These are phyloP conservation scores for Rhynchospora breviuscula DNA, from an alignment of 176 grass and related monocot species.

Conservation along the genomic window DNA sequence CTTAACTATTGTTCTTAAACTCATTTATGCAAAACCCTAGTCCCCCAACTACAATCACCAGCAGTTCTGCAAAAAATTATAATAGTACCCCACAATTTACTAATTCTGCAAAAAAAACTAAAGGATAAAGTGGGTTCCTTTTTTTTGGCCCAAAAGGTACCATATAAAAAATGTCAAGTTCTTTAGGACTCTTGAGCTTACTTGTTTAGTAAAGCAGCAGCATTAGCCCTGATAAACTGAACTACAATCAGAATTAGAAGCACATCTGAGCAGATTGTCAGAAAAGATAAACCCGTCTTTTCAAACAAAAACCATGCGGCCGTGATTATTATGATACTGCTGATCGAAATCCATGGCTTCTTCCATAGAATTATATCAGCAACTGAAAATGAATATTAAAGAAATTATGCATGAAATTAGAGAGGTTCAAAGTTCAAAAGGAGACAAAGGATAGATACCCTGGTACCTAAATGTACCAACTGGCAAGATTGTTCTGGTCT, in stretches of 20 bases:
- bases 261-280: conserved; percentile 87
- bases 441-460: neutral
- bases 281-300: conserved; percentile 80
- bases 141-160: neutral
- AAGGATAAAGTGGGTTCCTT: neutral
- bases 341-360: conserved; percentile 39
- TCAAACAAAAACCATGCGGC: conserved; percentile 80
- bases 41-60: neutral
- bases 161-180: neutral
- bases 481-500: neutral
- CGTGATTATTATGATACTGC: conserved; percentile 59
- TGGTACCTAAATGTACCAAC: neutral
- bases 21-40: neutral
- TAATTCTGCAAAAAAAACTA: neutral
- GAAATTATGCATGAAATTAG: neutral
- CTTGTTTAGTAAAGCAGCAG: conserved; percentile 61
- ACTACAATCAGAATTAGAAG: conserved; percentile 73
- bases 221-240: conserved; percentile 57
- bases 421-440: neutral
- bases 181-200: conserved; percentile 29
- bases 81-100: neutral
- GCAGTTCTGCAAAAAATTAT: neutral
- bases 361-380: conserved; percentile 97
- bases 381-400: conserved; percentile 39
- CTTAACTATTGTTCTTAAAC: neutral